Base-by-base conservation (phyloP, 129 eudicot species). In the Ambrosia trifida region DNA sequence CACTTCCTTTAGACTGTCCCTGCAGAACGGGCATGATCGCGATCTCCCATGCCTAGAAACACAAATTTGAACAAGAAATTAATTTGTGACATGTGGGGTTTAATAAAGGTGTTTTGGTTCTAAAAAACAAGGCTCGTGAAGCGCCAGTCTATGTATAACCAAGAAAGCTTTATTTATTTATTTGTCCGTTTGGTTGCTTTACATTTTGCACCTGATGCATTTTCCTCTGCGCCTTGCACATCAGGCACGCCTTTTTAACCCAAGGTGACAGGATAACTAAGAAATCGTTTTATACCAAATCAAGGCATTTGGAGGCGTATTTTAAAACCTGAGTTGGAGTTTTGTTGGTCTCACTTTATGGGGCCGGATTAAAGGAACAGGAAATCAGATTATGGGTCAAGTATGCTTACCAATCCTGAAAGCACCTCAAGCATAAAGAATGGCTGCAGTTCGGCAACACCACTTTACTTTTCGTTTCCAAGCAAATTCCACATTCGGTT, bases 401-500 rank as follows among this genome's bases (percentile, higher is more conserved):
- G 2, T 53, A 35, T 24, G 44, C 76, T 72, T 85, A 90, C 96
- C 96, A 90, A 72, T 90, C 91, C 4, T 72, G 82, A 45, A 80
- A 90, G 78, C 96, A 90, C 50, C 85, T 86, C 51, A 84, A 67
- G 88, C 96, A 89, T 73, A 89, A 61, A 28, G 88, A 79, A 70
- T 89, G 96, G 81, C 75, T 71, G 78, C 96, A 90, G 54, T 81
- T 78, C 3, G 96, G 96, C 52, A 90, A 70, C 46, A 90, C 91
- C 16, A 85, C 81, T 71, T 79, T 85, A 69, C 78, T 77, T 47
- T 81, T 79, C 58, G 69, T 76, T 75, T 90, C 96, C 91, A 90
- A 78, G 81, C 96, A 90, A 72, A 90, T 90, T 28, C 91, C 95
- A 63, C 97, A 90, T 83, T 90, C 97, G 62, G 79, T 82, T 69